phyloP scores from a whole-genome alignment of 768 basidiomycete genomes.

The Boletus rex-veris region DNA sequence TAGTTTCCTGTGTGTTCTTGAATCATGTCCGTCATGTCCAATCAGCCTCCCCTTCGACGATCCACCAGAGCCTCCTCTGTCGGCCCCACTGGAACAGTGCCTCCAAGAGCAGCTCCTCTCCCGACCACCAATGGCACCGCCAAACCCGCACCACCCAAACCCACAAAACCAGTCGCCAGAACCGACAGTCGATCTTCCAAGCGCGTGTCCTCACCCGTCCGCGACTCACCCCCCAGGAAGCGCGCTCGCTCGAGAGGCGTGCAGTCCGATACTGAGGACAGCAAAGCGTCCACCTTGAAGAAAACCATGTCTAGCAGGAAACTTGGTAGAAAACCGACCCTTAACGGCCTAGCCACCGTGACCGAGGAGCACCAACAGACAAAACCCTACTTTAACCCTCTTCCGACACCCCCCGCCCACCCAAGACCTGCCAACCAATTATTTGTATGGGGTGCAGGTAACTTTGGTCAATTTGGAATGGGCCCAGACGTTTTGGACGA shows the following conservation, averaged over 20 bases:
- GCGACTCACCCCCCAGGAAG: slow-evolving; percentile 45
- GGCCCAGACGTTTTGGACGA: slow-evolving; percentile 73
- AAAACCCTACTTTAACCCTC: slow-evolving; percentile 61
- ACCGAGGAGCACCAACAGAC: slow-evolving; percentile 37
- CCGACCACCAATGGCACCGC: slow-evolving; percentile 25
- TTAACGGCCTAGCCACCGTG: slow-evolving; percentile 29
- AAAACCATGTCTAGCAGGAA: slow-evolving; percentile 24
- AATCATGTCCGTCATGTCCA: slow-evolving; percentile 23
- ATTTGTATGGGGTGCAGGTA: slow-evolving; percentile 89
- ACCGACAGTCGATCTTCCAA: slow-evolving; percentile 35
- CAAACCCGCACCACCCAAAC: slow-evolving; percentile 36
- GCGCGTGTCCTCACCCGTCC: slow-evolving; percentile 48
- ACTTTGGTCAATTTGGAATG: slow-evolving; percentile 94
- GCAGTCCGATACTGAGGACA: slow-evolving; percentile 44
- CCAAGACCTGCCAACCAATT: slow-evolving; percentile 65
- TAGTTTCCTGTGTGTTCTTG: neutral
- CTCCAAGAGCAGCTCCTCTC: slow-evolving; percentile 30
- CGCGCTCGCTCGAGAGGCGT: slow-evolving; percentile 39
- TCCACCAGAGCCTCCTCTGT: slow-evolving; percentile 51
- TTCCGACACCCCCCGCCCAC: slow-evolving; percentile 56
- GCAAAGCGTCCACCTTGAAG: slow-evolving; percentile 25
- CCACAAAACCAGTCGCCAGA: slow-evolving; percentile 28
- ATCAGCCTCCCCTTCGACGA: slow-evolving; percentile 42
- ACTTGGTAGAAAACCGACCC: slow-evolving; percentile 29
- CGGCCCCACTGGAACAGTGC: slow-evolving; percentile 32